Evolutionary conservation across 2,329 filamentous ascomycete species (phyloP), one percentile per base, ranked within the genome.

Genomic region (Akanthomyces muscarius): DNA sequence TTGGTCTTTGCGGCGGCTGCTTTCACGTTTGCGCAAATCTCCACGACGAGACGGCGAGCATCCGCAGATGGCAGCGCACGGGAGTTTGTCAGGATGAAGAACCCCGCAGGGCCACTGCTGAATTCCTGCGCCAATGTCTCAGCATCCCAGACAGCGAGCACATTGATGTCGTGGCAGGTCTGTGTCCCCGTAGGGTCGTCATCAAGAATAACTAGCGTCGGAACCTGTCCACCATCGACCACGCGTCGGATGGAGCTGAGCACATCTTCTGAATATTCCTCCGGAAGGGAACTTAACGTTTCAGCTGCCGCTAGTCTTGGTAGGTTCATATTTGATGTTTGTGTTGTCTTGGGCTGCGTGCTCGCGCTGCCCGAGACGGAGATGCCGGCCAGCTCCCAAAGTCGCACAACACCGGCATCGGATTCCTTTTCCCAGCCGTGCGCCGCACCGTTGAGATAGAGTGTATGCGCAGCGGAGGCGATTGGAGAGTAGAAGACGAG

Each of bases 181-280:
- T 86, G 84, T 0, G 83, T 86, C 21, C 83, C 83, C 0, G 83
- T 86, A 38, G 83, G 83, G 63, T 86, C 83, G 65, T 86, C 83
- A 63, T 85, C 83, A 5, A 81, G 73, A 0, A 75, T 75, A 4
- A 82, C 75, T 7, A 78, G 71, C 10, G 73, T 68, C 14, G 74
- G 73, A 5, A 71, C 67, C 3, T 69, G 56, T 14, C 66, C 64
- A 23, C 59, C 65, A 25, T 64, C 45, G 10, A 72, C 68, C 1
- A 66, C 65, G 1, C 52, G 57, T 23, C 62, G 65, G 3, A 69
- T 67, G 11, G 66, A 66, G 18, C 60, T 51, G 13, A 72, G 62
- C 1, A 72, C 66, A 14, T 71, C 68, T 5, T 33, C 54, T 1
- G 61, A 13, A 30, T 70, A 68, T 16, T 69, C 70, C 0, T 64